Percentiles rank a stretch among this genome's conserved stretches.
Evolutionary conservation across 1,284 basidiomycete genomes (phyloP).

Genomic region (Irpex sp.): DNA sequence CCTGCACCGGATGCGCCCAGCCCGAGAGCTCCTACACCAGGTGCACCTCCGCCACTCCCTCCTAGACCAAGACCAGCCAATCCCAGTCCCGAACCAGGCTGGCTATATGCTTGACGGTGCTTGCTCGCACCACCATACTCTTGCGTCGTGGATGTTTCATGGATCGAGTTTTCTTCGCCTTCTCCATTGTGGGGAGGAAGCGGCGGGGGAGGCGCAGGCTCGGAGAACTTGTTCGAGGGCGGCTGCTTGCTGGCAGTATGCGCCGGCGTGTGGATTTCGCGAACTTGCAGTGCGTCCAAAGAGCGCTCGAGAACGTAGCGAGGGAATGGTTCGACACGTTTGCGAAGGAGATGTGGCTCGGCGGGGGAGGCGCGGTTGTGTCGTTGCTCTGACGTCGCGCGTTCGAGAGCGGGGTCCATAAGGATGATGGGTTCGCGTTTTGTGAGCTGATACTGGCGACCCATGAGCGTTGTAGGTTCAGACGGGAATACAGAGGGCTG

Average conservation of each 20-base stretch:
- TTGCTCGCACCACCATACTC: background rate
- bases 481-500: background rate
- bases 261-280: background rate
- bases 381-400: background rate
- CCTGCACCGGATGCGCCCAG: background rate
- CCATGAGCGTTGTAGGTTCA: slow-evolving; percentile 13
- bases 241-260: background rate
- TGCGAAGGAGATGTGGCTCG: background rate
- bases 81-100: background rate
- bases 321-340: slow-evolving; percentile 1
- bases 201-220: background rate
- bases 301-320: slow-evolving; percentile 5
- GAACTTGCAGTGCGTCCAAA: background rate
- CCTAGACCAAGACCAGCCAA: background rate
- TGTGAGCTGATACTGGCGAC: slow-evolving; percentile 12
- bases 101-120: background rate
- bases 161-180: background rate
- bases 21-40: background rate
- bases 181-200: background rate
- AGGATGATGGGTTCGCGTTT: slow-evolving; percentile 11
- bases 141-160: background rate
- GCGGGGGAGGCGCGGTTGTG: background rate
- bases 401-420: slow-evolving; percentile 7
- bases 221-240: background rate
- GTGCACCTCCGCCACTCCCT: background rate